Evolutionary conservation across 441 rosid species (phyloP).

Genomic region (Gossypium schwendimanii): DNA sequence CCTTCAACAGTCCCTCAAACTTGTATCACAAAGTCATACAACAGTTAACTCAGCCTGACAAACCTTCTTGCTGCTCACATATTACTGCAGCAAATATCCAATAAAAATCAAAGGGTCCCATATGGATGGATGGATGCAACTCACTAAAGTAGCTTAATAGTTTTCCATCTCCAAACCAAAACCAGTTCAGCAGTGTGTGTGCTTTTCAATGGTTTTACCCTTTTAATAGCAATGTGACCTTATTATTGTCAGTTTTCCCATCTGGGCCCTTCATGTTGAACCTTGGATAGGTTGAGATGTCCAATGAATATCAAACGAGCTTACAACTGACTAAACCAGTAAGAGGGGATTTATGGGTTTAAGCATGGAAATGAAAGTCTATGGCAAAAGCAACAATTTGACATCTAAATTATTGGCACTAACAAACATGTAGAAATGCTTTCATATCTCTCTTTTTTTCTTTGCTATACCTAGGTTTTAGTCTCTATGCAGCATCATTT

Average conservation of each 20-base stretch:
- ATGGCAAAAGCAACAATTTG: conserved; percentile 23
- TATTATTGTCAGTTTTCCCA: conserved; percentile 18
- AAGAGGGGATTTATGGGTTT: conserved; percentile 18
- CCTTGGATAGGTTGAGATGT: conserved; percentile 15
- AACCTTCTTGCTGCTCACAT: conserved; percentile 11
- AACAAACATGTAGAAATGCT: conserved; percentile 36
- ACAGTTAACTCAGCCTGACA: conserved; percentile 12
- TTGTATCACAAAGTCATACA: conserved; percentile 4
- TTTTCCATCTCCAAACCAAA: conserved; percentile 7
- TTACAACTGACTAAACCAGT: conserved; percentile 7
- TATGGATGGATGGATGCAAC: background rate
- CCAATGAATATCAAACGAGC: conserved; percentile 5
- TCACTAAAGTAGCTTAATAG: conserved; percentile 12
- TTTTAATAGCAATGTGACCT: background rate
- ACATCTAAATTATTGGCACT: conserved; percentile 31
- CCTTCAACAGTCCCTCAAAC: conserved; percentile 20
- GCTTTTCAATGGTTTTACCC: background rate
- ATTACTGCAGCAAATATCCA: background rate
- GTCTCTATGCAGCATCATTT: conserved; percentile 13
- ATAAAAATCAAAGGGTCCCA: conserved; percentile 16
- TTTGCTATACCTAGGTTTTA: conserved; percentile 5
- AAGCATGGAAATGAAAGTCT: conserved; percentile 24
- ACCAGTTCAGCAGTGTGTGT: conserved; percentile 10
- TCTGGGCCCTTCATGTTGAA: conserved; percentile 37
- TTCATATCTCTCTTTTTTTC: conserved; percentile 18